Evolutionary conservation across 2,329 filamentous ascomycete genomes (phyloP), one percentile per base, ranked within the genome.

Genomic region (Hypoxylon sp.): DNA sequence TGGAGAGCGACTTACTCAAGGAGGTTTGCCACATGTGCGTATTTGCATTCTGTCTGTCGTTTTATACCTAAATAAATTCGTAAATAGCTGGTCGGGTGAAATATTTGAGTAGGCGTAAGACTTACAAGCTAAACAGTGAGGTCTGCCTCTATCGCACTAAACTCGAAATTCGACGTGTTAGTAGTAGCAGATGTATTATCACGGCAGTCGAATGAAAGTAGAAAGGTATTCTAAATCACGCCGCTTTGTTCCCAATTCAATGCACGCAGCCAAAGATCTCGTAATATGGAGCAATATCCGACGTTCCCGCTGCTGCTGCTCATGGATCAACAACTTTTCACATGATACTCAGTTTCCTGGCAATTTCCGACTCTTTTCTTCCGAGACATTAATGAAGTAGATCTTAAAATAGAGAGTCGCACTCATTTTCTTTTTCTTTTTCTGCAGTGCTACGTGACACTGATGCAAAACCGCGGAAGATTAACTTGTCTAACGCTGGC

Each of bases 1-100:
- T 19, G 3, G 5, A 21, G 30, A 53, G 32, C 19, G 19, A 82
- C 88, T 78, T 81, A 91, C 89, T 93, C 91, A 45, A 94, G 86
- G 39, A 94, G 81, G 74, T 93, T 92, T 47, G 92, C 92, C 29
- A 93, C 89, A 52, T 88, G 87, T 0, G 90, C 91, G 80, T 94
- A 94, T 77, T 85, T 86, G 79, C 92, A 95, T 70, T 87, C 84
- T 0, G 90, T 91, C 75, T 93, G 90, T 46, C 92, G 84, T 79
- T 94, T 94, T 73, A 93, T 89, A 76, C 90, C 91, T 84, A 77
- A 77, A 82, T 71, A 72, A 75, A 39, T 47, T n/a, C 43, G 55
- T 71, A 45, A 69, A 48, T 45, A 61, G 51, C 37, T 45, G 48
- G 63, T 47, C 25, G 34, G 46, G 27, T 59, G 46, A 61, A 41